Percentiles rank a stretch among this genome's conserved stretches.
phyloP scores from a whole-genome alignment of 306 rosid species.

The Vigna hirtella region DNA sequence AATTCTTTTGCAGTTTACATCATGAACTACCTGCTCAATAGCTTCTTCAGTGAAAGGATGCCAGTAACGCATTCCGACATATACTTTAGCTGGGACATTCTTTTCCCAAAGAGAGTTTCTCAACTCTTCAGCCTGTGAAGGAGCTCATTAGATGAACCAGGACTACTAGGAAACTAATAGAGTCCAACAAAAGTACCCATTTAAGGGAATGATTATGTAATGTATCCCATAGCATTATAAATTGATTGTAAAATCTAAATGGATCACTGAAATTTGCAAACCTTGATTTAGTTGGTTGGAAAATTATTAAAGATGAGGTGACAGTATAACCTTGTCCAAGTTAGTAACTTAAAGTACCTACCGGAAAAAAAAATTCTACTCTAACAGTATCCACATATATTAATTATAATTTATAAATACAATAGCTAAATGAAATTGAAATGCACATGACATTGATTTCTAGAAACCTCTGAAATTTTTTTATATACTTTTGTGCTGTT shows the following conservation, averaged over 20 bases:
- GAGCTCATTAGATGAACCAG: conserved; percentile 10
- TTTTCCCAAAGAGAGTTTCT: conserved; percentile 73
- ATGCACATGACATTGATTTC: background rate
- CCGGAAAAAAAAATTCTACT: background rate
- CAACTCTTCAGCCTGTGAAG: conserved; percentile 70
- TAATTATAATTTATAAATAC: background rate
- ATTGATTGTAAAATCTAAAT: conserved; percentile 17
- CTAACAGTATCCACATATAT: background rate
- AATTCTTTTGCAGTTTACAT: conserved; percentile 4
- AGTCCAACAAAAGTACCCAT: background rate
- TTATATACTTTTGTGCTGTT: background rate
- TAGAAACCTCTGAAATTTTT: background rate
- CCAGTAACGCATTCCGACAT: conserved; percentile 95
- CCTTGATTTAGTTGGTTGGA: background rate
- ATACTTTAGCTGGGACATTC: conserved; percentile 80
- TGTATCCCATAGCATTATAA: background rate
- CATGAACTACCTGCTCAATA: conserved; percentile 65
- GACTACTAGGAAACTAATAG: background rate
- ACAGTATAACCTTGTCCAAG: background rate
- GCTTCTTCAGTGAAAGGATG: conserved; percentile 97
- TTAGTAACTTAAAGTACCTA: background rate
- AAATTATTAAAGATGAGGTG: conserved; percentile 4
- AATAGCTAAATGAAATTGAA: background rate
- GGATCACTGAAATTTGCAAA: background rate
- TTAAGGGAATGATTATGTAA: conserved; percentile 6